These are phyloP conservation scores for Epichloe typhina DNA, from an alignment of 2,329 filamentous ascomycete species.

Conservation along the genomic window DNA sequence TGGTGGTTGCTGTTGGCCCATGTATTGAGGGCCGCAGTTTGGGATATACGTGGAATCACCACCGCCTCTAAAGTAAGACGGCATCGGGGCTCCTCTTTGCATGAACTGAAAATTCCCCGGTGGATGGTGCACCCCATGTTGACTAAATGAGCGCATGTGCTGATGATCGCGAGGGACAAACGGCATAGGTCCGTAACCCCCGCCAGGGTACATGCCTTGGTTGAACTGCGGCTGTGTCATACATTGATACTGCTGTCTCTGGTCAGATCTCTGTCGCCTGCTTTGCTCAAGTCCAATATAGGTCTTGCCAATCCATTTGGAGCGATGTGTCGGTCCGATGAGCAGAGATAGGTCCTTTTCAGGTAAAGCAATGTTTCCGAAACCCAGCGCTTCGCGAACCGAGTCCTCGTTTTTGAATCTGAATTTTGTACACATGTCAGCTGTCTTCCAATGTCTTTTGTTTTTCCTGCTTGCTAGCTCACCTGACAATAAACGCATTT, in stretches of 20 bases:
- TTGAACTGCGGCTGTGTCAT: neutral
- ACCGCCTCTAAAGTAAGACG: neutral
- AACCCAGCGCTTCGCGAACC: conserved; percentile 13
- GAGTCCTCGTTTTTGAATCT: conserved; percentile 18
- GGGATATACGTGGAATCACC: neutral
- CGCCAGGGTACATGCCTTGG: neutral
- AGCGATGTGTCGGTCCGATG: conserved; percentile 16
- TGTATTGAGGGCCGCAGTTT: neutral
- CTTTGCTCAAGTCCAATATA: neutral
- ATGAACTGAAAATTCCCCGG: neutral
- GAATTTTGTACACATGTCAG: neutral
- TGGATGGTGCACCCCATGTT: neutral
- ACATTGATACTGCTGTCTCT: neutral
- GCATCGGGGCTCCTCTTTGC: neutral
- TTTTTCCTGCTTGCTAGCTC: conserved; percentile 4
- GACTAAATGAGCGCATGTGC: neutral
- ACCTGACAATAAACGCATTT: conserved; percentile 18
- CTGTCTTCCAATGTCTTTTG: neutral
- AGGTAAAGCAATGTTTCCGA: conserved; percentile 11
- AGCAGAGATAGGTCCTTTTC: conserved; percentile 15
- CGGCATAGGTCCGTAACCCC: neutral
- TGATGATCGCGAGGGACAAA: neutral
- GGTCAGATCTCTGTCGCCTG: conserved; percentile 2
- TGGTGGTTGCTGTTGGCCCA: neutral
- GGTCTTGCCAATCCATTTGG: conserved; percentile 18